A percentile compares a stretch with the other conserved stretches of the same genome.
phyloP scores from a whole-genome alignment of 495 filamentous ascomycete genomes.

The Cercophora samala region DNA sequence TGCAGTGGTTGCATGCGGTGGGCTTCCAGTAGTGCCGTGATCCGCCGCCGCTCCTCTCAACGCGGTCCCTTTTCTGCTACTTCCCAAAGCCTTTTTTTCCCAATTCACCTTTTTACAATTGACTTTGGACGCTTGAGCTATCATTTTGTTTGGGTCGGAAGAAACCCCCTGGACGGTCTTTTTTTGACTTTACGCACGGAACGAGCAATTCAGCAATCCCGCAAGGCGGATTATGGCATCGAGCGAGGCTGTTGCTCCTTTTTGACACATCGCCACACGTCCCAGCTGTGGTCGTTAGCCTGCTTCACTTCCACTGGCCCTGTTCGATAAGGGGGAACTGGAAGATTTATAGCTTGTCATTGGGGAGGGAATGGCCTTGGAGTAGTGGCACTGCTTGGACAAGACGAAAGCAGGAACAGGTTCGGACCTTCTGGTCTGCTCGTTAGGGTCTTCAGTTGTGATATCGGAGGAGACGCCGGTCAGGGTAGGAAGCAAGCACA shows the following conservation, averaged over 20 bases:
- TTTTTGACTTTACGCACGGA: neutral
- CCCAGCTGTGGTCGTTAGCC: neutral
- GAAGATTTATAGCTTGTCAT: neutral
- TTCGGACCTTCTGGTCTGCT: neutral
- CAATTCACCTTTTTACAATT: neutral
- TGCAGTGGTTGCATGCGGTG: neutral
- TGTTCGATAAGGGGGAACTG: neutral
- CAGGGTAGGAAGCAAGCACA: neutral
- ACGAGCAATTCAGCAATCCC: neutral
- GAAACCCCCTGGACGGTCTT: neutral
- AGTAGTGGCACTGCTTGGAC: neutral
- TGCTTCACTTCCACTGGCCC: neutral
- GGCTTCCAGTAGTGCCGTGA: slow-evolving; percentile 1
- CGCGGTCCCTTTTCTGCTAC: neutral
- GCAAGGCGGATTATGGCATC: neutral
- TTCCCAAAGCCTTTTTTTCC: neutral
- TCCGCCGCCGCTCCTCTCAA: neutral
- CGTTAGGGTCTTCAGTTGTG: neutral
- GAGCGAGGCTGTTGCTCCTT: neutral
- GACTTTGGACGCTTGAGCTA: neutral
- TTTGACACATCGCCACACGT: neutral
- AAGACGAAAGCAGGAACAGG: neutral
- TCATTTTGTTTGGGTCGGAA: neutral
- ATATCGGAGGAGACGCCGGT: neutral
- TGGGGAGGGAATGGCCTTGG: neutral